A percentile compares a stretch with the other conserved stretches of the same genome.
Conservation (phyloP, 495 filamentous ascomycete genomes). For the Tuber indicum region DNA sequence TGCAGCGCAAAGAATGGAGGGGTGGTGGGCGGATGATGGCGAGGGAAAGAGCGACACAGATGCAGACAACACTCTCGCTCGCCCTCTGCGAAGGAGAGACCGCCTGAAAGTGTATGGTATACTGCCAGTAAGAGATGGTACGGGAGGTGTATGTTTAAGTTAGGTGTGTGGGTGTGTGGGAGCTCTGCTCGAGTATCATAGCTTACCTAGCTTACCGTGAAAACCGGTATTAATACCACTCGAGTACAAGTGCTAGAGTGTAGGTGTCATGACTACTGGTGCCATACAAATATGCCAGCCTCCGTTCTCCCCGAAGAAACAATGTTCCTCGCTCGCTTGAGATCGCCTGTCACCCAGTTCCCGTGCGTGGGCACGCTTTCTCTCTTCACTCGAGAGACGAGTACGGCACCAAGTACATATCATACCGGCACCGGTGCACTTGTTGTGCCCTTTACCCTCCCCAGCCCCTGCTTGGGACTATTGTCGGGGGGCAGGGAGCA, state of each 20-base stretch:
- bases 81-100: background rate
- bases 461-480: background rate
- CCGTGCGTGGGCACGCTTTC: background rate
- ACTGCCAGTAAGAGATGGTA: background rate
- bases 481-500: background rate
- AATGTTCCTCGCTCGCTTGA: background rate
- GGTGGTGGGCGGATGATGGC: background rate
- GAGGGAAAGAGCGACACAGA: background rate
- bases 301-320: background rate
- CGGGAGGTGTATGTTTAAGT: background rate
- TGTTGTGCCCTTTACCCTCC: background rate
- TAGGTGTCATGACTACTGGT: background rate
- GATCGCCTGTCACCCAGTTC: background rate
- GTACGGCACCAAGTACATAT: too few species aligned
- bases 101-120: background rate
- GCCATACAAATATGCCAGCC: background rate
- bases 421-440: background rate
- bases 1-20: background rate
- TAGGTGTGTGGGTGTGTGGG: background rate
- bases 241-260: background rate
- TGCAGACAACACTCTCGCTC: background rate
- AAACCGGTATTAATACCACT: background rate
- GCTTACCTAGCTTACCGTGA: background rate
- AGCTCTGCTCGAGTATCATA: background rate
- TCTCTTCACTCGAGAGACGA: background rate